phyloP scores from a whole-genome alignment of 83 land plant species.

The Picea abies region DNA sequence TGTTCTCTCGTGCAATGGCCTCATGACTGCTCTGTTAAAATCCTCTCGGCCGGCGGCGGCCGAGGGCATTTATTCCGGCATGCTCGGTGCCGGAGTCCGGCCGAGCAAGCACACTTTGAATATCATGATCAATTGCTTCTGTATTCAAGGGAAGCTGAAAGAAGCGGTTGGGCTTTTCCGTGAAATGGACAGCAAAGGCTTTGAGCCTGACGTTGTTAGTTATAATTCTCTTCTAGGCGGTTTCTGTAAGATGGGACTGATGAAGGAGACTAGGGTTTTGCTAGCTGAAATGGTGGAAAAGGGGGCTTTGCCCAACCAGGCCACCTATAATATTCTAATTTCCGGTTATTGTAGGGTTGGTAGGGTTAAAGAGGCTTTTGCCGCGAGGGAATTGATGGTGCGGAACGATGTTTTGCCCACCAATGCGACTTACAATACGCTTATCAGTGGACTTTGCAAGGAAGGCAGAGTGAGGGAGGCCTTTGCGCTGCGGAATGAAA shows the following conservation, averaged over 20 bases:
- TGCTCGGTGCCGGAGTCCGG: constrained; percentile 27
- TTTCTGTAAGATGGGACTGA: constrained; percentile 46
- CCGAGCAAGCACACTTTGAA: constrained; percentile 41
- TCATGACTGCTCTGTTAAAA: constrained; percentile 35
- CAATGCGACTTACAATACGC: constrained; percentile 57
- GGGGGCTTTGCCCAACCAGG: constrained; percentile 42
- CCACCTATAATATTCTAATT: constrained; percentile 58
- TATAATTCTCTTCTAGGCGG: constrained; percentile 58
- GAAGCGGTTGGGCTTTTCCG: constrained; percentile 35
- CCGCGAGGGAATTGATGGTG: constrained; percentile 46
- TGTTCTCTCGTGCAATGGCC: constrained; percentile 44
- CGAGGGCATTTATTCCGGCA: constrained; percentile 29
- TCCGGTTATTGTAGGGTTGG: constrained; percentile 53
- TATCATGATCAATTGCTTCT: constrained; percentile 40
- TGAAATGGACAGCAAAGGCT: constrained; percentile 31
- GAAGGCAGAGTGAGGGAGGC: constrained; percentile 56
- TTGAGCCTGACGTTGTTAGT: constrained; percentile 43
- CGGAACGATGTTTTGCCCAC: constrained; percentile 34
- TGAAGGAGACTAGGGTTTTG: constrained; percentile 42
- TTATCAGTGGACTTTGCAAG: constrained; percentile 54
- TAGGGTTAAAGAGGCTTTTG: constrained; percentile 47
- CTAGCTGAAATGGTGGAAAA: constrained; percentile 48
- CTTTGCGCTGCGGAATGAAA: constrained; percentile 42
- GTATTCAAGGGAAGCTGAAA: constrained; percentile 23
- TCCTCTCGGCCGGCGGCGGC: constrained; percentile 25